Conservation (phyloP, 257 asterid genomes). For the Solanum infundibuliforme region DNA sequence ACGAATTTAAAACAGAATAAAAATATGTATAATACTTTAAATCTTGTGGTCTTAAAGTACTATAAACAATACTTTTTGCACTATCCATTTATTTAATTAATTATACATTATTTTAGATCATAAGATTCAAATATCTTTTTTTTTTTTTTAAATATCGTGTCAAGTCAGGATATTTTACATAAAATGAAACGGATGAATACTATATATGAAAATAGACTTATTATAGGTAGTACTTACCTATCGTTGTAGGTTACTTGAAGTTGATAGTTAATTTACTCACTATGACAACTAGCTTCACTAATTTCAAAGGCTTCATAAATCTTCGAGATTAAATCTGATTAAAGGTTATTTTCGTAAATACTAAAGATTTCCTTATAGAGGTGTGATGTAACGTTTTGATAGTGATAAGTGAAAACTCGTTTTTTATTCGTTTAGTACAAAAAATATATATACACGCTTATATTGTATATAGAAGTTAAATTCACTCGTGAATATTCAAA, state of each 20-base stretch:
- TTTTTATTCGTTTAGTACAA: neutral
- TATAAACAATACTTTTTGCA: too few species aligned
- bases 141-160: too few species aligned
- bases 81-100: neutral
- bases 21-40: too few species aligned
- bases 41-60: too few species aligned
- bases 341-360: too few species aligned
- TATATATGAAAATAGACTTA: neutral
- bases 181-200: too few species aligned
- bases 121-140: rapidly evolving
- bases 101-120: neutral
- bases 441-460: neutral
- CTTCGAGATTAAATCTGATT: too few species aligned
- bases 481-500: neutral
- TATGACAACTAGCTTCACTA: neutral
- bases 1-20: too few species aligned
- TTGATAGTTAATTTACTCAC: neutral
- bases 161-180: too few species aligned
- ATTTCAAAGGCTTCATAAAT: neutral
- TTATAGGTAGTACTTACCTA: neutral
- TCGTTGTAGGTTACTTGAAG: neutral
- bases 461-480: too few species aligned
- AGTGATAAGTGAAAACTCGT: neutral
- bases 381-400: neutral
- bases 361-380: too few species aligned